Percentiles rank a stretch among this genome's conserved stretches.
These are phyloP conservation scores for Metschnikowia similis DNA, from an alignment of 805 yeast genomes.

Conservation along the genomic window DNA sequence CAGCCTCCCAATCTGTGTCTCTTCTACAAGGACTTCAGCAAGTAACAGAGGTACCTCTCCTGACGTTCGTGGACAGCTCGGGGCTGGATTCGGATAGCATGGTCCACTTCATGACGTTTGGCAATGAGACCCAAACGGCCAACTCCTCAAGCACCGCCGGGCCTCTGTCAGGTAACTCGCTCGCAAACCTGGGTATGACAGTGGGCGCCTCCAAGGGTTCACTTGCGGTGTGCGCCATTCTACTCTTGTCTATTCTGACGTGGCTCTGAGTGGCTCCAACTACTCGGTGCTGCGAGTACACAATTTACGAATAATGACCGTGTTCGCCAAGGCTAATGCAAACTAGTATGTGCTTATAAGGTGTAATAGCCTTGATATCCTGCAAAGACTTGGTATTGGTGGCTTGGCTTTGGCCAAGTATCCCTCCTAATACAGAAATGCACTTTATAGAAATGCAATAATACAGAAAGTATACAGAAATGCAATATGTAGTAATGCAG, in stretches of 20 bases:
- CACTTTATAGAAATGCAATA: too few relatives aligned
- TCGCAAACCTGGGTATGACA: neutral
- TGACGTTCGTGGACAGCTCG: neutral
- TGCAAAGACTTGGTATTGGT: too few relatives aligned
- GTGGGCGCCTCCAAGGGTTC: neutral
- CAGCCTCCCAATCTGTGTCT: constrained; percentile 7
- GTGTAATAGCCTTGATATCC: too few relatives aligned
- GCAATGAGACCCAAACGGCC: constrained; percentile 2
- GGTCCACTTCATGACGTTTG: constrained; percentile 1
- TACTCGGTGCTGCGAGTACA: neutral
- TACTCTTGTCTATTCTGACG: neutral
- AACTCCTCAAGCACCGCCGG: neutral
- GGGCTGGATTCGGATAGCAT: neutral
- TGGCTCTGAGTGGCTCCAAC: neutral
- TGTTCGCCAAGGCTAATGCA: neutral
- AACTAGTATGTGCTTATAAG: too few relatives aligned
- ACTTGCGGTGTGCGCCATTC: neutral
- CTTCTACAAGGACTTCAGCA: constrained; percentile 16
- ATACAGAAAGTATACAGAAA: too few relatives aligned
- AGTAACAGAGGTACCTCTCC: constrained; percentile 6
- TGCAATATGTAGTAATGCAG: too few relatives aligned
- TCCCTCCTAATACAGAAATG: too few relatives aligned
- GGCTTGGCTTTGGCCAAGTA: too few relatives aligned
- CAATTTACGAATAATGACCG: neutral
- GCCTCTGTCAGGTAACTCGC: neutral